These are phyloP conservation scores for Platanthera guangdongensis DNA, from an alignment of 106 monocot genomes.

Conservation along the genomic window DNA sequence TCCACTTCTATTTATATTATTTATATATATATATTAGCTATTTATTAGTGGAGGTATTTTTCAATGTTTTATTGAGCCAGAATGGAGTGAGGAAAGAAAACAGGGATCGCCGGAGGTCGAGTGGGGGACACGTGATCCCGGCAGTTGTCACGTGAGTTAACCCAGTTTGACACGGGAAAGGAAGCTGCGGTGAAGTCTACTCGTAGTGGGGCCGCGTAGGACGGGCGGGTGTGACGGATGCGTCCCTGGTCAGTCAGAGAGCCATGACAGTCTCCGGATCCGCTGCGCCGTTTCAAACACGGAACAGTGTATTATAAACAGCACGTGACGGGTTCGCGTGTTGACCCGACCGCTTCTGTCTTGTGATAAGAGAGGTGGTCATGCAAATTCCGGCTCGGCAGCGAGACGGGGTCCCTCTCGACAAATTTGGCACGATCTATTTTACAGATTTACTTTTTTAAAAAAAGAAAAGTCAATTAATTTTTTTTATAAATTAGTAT, in stretches of 20 bases:
- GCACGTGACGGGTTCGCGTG: neutral
- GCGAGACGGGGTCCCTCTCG: no score
- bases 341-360: neutral
- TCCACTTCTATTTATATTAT: neutral
- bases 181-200: neutral
- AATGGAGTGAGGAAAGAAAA: neutral
- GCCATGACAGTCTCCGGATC: neutral
- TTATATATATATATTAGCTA: no score
- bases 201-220: neutral
- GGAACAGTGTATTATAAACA: neutral
- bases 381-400: neutral
- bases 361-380: neutral
- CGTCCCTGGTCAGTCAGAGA: neutral
- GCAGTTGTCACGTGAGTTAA: neutral
- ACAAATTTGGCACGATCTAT: no score
- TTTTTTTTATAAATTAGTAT: no score
- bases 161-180: neutral
- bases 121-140: neutral
- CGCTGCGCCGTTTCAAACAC: neutral
- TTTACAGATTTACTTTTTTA: no score
- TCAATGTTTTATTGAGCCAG: no score
- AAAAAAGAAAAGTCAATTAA: no score
- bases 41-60: no score
- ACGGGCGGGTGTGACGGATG: conserved; percentile 1
- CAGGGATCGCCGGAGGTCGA: neutral